These are phyloP conservation scores for Periconia sp. DNA, from an alignment of 2,329 filamentous ascomycete genomes.

Conservation along the genomic window DNA sequence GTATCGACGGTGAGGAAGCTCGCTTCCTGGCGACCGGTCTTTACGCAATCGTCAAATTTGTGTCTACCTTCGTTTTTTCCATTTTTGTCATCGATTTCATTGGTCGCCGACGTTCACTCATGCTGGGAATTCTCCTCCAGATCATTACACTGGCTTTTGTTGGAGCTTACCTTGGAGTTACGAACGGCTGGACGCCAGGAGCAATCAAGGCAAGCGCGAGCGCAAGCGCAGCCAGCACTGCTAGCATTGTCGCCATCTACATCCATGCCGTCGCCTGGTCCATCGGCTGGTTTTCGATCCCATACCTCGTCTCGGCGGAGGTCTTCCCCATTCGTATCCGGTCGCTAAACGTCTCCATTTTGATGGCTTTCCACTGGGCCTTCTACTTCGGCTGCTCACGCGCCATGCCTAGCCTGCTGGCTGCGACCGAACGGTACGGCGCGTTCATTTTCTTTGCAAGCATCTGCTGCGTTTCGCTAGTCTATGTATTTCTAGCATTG, in stretches of 20 bases:
- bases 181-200: constrained; percentile 22
- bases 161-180: constrained; percentile 37
- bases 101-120: constrained; percentile 38
- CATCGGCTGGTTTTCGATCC: constrained; percentile 56
- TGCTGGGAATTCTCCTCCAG: constrained; percentile 42
- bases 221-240: constrained; percentile 40
- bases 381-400: constrained; percentile 44
- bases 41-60: constrained; percentile 20
- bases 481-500: constrained; percentile 43
- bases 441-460: constrained; percentile 39
- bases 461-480: constrained; percentile 33
- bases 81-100: constrained; percentile 34
- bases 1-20: constrained; percentile 14
- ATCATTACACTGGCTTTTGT: constrained; percentile 38
- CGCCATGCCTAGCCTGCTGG: constrained; percentile 43
- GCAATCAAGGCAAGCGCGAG: constrained; percentile 12
- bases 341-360: constrained; percentile 48
- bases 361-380: constrained; percentile 54
- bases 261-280: constrained; percentile 54
- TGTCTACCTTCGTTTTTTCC: constrained; percentile 30
- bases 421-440: constrained; percentile 38
- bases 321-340: constrained; percentile 53
- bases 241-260: constrained; percentile 53
- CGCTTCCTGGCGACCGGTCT: constrained; percentile 19
- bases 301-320: constrained; percentile 55